A percentile compares a stretch with the other conserved stretches of the same genome.
phyloP scores from a whole-genome alignment of 306 rosid species.

The Sicyos baderoa region DNA sequence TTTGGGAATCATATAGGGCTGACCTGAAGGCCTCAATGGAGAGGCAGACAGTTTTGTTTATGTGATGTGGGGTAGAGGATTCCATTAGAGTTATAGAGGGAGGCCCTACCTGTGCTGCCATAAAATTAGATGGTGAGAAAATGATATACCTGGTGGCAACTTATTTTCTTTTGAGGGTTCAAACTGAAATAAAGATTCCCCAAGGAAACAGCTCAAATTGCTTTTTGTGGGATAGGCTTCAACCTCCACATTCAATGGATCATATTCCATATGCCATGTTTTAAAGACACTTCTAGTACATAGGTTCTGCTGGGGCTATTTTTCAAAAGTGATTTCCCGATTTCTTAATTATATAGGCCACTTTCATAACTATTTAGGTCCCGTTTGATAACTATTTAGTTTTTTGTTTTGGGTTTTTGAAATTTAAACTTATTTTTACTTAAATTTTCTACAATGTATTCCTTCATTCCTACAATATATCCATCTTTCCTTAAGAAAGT shows the following conservation, averaged over 20 bases:
- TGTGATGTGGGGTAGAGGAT: not conserved
- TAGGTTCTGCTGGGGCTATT: not conserved
- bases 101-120: conserved; percentile 24
- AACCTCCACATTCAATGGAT: conserved; percentile 24
- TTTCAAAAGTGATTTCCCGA: not conserved
- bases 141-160: conserved; percentile 20
- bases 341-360: not conserved
- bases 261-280: not conserved
- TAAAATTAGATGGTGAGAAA: conserved; percentile 20
- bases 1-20: not conserved
- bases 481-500: too few species aligned
- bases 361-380: too few species aligned
- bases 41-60: conserved; percentile 9
- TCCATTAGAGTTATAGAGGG: not conserved
- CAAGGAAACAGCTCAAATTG: conserved; percentile 11
- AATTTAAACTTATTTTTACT: too few species aligned
- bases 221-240: conserved; percentile 5
- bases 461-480: too few species aligned
- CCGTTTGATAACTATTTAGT: too few species aligned
- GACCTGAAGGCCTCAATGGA: conserved; percentile 16
- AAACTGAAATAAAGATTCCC: conserved; percentile 30
- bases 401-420: too few species aligned
- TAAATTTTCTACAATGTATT: too few species aligned
- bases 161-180: conserved; percentile 32
- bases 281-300: not conserved